A percentile compares a stretch with the other conserved stretches of the same genome.
phyloP scores from a whole-genome alignment of 2,329 filamentous ascomycete species.

The Cercospora zeina region DNA sequence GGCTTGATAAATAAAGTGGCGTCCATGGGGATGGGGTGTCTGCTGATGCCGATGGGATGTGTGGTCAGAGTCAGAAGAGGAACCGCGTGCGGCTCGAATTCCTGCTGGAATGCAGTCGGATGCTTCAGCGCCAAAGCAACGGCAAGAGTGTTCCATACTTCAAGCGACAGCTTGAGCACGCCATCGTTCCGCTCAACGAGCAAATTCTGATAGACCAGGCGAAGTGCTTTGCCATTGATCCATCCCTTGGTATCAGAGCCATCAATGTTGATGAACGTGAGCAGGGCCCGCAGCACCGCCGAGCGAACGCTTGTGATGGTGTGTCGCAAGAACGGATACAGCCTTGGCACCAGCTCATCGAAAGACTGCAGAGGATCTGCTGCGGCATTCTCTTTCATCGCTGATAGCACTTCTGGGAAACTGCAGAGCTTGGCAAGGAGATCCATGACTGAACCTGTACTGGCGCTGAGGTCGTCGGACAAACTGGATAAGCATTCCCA shows the following conservation, averaged over 20 bases:
- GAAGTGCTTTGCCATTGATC: conserved; percentile 85
- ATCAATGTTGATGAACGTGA: conserved; percentile 88
- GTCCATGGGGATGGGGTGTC: conserved; percentile 91
- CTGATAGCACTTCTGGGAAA: conserved; percentile 86
- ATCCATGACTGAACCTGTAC: conserved; percentile 98
- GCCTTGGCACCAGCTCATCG: conserved; percentile 82
- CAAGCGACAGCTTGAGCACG: conserved; percentile 77
- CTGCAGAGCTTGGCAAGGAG: conserved; percentile 91
- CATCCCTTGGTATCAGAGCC: conserved; percentile 78
- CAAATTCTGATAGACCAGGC: conserved; percentile 91
- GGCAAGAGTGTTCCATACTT: conserved; percentile 82
- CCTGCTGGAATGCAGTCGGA: conserved; percentile 64
- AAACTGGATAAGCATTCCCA: conserved; percentile 96
- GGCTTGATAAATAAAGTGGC: conserved; percentile 85
- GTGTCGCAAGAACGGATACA: conserved; percentile 94
- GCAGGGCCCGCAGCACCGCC: conserved; percentile 85
- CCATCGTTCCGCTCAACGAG: conserved; percentile 86
- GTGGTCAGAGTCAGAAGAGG: conserved; percentile 82
- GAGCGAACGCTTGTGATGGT: conserved; percentile 95
- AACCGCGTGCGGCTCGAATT: conserved; percentile 73
- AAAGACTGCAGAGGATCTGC: conserved; percentile 86
- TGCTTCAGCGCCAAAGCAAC: conserved; percentile 63
- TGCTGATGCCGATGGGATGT: conserved; percentile 87
- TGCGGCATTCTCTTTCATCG: conserved; percentile 88
- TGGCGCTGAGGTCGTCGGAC: conserved; percentile 95